phyloP scores from a whole-genome alignment of 208 protist genomes.

The Hexamita inflata region DNA sequence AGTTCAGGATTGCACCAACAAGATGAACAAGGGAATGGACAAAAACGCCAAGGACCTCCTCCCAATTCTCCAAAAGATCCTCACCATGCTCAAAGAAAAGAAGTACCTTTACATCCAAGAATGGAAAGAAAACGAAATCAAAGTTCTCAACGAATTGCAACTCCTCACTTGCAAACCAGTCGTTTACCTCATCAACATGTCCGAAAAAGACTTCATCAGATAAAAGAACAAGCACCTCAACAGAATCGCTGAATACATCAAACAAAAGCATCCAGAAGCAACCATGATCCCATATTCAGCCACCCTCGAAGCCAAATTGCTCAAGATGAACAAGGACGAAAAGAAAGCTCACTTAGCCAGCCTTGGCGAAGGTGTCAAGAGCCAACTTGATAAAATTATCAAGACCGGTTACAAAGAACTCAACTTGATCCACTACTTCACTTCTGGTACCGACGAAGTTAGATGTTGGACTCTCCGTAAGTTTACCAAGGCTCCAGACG shows the following conservation, averaged over 20 bases:
- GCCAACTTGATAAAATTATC: constrained; percentile 37
- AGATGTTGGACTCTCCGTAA: constrained; percentile 85
- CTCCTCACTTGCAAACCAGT: constrained; percentile 91
- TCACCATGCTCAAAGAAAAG: constrained; percentile 9
- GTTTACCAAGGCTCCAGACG: constrained; percentile 76
- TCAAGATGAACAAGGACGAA: not conserved
- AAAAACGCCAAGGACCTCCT: not conserved
- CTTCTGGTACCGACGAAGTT: constrained; percentile 54
- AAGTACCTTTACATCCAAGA: constrained; percentile 29
- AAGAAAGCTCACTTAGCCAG: constrained; percentile 51
- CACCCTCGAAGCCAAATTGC: constrained; percentile 10
- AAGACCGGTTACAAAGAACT: constrained; percentile 51
- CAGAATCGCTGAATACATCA: constrained; percentile 28
- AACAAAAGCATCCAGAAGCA: not conserved
- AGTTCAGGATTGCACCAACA: not conserved
- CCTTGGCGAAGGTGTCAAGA: constrained; percentile 38
- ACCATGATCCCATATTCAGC: not conserved
- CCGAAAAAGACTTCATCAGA: constrained; percentile 47
- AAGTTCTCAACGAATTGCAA: constrained; percentile 48
- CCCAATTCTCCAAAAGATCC: not conserved
- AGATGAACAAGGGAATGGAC: not conserved
- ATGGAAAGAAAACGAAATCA: constrained; percentile 26
- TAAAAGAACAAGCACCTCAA: constrained; percentile 68
- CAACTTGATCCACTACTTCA: constrained; percentile 70
- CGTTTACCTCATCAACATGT: constrained; percentile 93